Base-by-base conservation (phyloP, 257 asterid genomes). In the Henckelia pumila region DNA sequence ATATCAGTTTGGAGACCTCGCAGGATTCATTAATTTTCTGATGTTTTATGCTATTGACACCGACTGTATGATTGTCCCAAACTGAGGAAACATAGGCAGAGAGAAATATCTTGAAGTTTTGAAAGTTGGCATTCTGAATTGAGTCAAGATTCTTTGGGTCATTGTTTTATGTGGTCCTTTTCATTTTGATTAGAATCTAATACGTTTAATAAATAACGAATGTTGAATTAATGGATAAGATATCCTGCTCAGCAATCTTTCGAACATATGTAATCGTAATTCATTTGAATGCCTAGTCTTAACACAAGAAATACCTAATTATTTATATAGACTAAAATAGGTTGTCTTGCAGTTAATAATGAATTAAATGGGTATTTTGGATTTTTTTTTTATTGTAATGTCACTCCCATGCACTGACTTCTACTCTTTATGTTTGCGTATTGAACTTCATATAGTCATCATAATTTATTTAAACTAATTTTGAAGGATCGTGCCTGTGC, bases 1-100 rank as follows among this genome's bases (percentile, higher is more conserved):
- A 68, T 29, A 47, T 79, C 56, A 50, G n/a, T 64, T 64, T 37
- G 22, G 56, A 28, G 63, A 29, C 71, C 61, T 47, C 24, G 52
- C 40, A 16, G 70, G 24, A 57, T 14, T 47, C 14, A n/a, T 25
- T 23, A 5, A 2, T 44, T 67, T 66, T 65, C 29, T 71, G 14
- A 5, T 69, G 50, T 52, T 66, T 65, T 58, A 19, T 49, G 66
- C 59, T 64, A 44, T 23, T 24, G 17, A 52, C 22, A 21, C 53
- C 55, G 58, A 25, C 56, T 57, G 53, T 66, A 6, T 28, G 55
- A 25, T 57, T 56, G 56, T 22, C 59, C 60, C 52, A 26, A 35
- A 29, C 52, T 65, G 24, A 30, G 59, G 26, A 49, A 73, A 63
- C 61, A 60, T 60, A 30, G 50, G 10, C 37, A 20, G 44, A 44